Conservation (phyloP, 2,329 filamentous ascomycete species). For the Claviceps sorghi region DNA sequence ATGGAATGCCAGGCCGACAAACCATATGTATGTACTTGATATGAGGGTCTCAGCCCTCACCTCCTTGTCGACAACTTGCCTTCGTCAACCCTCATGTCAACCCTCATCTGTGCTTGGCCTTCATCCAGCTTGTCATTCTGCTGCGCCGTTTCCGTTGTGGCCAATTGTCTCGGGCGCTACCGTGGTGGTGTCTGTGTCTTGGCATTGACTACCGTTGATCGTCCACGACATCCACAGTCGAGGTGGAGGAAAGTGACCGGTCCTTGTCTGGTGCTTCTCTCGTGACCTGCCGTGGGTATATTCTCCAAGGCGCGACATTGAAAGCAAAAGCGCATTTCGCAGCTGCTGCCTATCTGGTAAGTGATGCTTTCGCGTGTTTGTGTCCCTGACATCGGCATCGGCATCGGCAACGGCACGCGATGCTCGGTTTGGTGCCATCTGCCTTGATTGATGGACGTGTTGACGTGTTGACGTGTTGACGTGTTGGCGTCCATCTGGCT, state of each 20-base stretch:
- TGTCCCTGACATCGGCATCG: no score
- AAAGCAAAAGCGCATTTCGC: not conserved
- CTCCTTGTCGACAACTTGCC: not conserved
- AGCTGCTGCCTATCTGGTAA: not conserved
- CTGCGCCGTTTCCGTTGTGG: not conserved
- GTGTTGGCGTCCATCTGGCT: not conserved
- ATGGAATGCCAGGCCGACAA: not conserved
- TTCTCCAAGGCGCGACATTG: not conserved
- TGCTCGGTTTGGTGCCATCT: not conserved
- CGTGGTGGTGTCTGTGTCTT: not conserved
- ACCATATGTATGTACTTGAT: not conserved
- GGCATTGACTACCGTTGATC: not conserved
- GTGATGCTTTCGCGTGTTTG: not conserved
- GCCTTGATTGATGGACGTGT: no score
- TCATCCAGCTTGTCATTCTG: not conserved
- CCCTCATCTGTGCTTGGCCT: not conserved
- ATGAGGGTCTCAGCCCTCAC: constrained; percentile 1
- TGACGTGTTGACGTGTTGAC: no score
- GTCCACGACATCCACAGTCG: not conserved
- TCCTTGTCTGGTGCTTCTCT: not conserved
- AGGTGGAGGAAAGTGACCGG: not conserved
- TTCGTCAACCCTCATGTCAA: not conserved
- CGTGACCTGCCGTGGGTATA: not conserved
- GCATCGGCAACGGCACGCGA: not conserved
- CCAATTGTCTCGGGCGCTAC: not conserved